Evolutionary conservation across 371 early-diverging fungal genomes (phyloP).

Genomic region (Mucor velutinosus): DNA sequence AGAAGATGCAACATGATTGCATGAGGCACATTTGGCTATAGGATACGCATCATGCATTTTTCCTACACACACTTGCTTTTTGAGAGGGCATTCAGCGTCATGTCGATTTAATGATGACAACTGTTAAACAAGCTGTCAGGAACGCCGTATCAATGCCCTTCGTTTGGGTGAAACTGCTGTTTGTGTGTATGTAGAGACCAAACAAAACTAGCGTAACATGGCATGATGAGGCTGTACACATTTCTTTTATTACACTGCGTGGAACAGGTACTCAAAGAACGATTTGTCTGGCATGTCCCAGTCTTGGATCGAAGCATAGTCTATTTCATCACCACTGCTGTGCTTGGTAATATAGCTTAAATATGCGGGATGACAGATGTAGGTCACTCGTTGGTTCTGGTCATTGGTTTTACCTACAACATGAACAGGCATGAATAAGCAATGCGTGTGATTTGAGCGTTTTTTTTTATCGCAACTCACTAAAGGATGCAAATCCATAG

Average conservation of each 20-base stretch:
- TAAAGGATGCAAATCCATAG: conserved; percentile 33
- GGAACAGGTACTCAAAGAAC: conserved; percentile 36
- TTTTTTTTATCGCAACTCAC: conserved; percentile 15
- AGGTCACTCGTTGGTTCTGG: conserved; percentile 26
- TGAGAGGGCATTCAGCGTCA: background rate
- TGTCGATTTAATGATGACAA: background rate
- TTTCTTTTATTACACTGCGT: conserved; percentile 1
- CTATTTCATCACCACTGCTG: conserved; percentile 1
- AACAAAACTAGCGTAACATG: background rate
- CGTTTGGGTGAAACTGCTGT: background rate
- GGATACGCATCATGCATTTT: background rate
- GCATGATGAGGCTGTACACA: background rate
- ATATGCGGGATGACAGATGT: conserved; percentile 31
- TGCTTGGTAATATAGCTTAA: conserved; percentile 16
- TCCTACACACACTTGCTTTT: background rate
- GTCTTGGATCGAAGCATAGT: conserved; percentile 8
- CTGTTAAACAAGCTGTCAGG: background rate
- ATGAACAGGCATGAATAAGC: background rate
- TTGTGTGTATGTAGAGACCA: background rate
- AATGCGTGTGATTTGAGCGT: background rate
- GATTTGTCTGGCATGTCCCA: conserved; percentile 27
- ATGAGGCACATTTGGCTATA: background rate
- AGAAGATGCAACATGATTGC: background rate
- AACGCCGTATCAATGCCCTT: background rate
- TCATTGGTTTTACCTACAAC: conserved; percentile 15